These are phyloP conservation scores for Diaporthe nobilis DNA, from an alignment of 2,329 filamentous ascomycete species.

Conservation along the genomic window DNA sequence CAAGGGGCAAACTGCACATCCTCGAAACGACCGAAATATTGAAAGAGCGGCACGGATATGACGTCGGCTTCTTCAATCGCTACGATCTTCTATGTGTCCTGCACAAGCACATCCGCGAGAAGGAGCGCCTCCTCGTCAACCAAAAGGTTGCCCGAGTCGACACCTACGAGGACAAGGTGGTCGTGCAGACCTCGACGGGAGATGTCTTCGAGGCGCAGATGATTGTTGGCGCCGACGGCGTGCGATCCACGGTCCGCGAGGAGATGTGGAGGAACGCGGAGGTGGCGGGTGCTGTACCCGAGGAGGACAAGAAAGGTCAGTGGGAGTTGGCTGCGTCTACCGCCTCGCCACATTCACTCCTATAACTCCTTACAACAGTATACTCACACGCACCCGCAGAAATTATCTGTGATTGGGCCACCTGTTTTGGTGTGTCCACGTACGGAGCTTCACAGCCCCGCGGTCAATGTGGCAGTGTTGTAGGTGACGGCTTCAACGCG, in stretches of 20 bases:
- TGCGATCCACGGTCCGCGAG: slow-evolving; percentile 36
- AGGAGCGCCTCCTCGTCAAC: slow-evolving; percentile 23
- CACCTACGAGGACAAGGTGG: not conserved
- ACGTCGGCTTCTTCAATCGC: slow-evolving; percentile 4
- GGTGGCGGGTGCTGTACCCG: not conserved
- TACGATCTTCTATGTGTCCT: slow-evolving; percentile 19
- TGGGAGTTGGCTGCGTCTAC: slow-evolving; percentile 36
- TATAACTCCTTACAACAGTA: too few relatives aligned
- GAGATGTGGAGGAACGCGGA: slow-evolving; percentile 44
- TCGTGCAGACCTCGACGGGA: not conserved
- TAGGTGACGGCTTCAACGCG: not conserved
- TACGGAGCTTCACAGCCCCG: slow-evolving; percentile 12
- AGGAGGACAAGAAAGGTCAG: slow-evolving; percentile 20
- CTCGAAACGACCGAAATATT: not conserved
- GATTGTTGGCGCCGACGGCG: slow-evolving; percentile 42
- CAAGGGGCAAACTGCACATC: not conserved
- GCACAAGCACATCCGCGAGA: slow-evolving; percentile 13
- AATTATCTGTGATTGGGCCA: slow-evolving; percentile 11
- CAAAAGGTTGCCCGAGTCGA: slow-evolving; percentile 6
- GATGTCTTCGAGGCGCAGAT: slow-evolving; percentile 18
- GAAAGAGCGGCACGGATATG: slow-evolving; percentile 21
- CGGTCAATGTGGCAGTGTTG: slow-evolving; percentile 1
- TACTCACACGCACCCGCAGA: not conserved
- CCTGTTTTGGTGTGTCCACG: slow-evolving; percentile 13
- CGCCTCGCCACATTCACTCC: slow-evolving; percentile 26